Percentiles rank a stretch among this genome's conserved stretches.
Conservation (phyloP, 2,329 filamentous ascomycete genomes). For the Fusarium albidum region DNA sequence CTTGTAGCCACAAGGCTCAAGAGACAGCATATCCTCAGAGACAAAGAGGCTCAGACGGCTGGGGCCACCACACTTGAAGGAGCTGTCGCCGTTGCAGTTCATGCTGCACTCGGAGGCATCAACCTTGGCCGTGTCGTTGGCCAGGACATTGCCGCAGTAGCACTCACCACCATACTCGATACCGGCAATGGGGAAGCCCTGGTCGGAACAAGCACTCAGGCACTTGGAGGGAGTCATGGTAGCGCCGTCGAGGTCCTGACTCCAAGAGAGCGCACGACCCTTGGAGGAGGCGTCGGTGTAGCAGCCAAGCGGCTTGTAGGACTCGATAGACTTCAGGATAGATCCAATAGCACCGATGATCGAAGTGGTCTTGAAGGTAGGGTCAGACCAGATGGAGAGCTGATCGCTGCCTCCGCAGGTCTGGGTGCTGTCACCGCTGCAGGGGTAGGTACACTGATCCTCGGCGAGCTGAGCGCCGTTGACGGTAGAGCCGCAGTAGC, state of each 20-base stretch:
- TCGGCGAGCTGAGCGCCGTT: conserved; percentile 60
- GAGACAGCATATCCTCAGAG: conserved; percentile 57
- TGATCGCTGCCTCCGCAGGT: conserved; percentile 56
- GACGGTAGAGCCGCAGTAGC: conserved; percentile 62
- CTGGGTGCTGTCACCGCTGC: conserved; percentile 55
- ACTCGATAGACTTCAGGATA: conserved; percentile 46
- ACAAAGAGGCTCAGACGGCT: conserved; percentile 55
- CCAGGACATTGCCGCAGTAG: conserved; percentile 62
- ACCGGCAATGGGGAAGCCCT: conserved; percentile 58
- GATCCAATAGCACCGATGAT: conserved; percentile 44
- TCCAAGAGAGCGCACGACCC: conserved; percentile 56
- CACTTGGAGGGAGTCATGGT: conserved; percentile 54
- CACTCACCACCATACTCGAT: conserved; percentile 58
- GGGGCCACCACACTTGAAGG: conserved; percentile 54
- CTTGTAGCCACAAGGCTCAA: conserved; percentile 56
- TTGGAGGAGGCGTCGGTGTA: conserved; percentile 56
- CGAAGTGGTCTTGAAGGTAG: conserved; percentile 56
- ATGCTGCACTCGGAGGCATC: conserved; percentile 55
- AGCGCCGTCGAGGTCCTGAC: conserved; percentile 46
- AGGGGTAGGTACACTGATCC: conserved; percentile 65
- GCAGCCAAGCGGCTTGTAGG: conserved; percentile 70
- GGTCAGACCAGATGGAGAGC: conserved; percentile 59
- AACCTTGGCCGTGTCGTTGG: conserved; percentile 52
- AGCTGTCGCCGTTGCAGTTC: conserved; percentile 58
- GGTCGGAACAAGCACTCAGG: conserved; percentile 51